phyloP scores from a whole-genome alignment of 2,329 filamentous ascomycete species.

The Bipolaris sorokiniana region DNA sequence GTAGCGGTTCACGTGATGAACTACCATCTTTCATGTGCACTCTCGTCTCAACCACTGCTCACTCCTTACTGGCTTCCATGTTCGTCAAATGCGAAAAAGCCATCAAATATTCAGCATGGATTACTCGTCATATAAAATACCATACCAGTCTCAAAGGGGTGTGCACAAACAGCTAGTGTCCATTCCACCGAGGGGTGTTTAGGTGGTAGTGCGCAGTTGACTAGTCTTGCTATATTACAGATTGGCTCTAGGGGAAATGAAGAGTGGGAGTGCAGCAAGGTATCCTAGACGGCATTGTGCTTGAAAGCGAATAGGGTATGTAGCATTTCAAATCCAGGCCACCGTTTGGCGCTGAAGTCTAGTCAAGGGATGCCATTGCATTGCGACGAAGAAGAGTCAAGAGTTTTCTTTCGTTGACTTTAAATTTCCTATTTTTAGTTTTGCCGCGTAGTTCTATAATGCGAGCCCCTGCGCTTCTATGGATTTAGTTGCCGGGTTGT shows the following conservation, averaged over 20 bases:
- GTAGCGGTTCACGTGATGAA: not conserved
- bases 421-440: constrained; percentile 50
- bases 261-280: constrained; percentile 46
- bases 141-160: constrained; percentile 52
- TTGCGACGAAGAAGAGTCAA: constrained; percentile 52
- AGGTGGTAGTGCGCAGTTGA: constrained; percentile 57
- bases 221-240: constrained; percentile 54
- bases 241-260: constrained; percentile 50
- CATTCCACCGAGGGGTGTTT: constrained; percentile 60
- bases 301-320: constrained; percentile 57
- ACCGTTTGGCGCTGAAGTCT: constrained; percentile 56
- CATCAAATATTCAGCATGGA: constrained; percentile 29
- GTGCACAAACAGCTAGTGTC: constrained; percentile 56
- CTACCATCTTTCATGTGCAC: not conserved
- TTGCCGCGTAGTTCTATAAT: constrained; percentile 48
- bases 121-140: constrained; percentile 29
- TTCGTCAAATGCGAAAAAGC: constrained; percentile 34
- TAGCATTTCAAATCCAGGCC: constrained; percentile 55
- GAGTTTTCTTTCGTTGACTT: constrained; percentile 42
- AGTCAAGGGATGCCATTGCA: constrained; percentile 48
- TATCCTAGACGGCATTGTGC: constrained; percentile 55
- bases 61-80: constrained; percentile 27
- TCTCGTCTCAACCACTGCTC: constrained; percentile 29
- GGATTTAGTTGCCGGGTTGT: constrained; percentile 53
- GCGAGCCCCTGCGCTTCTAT: constrained; percentile 50